Evolutionary conservation across 2,329 filamentous ascomycete species (phyloP), one percentile per base, ranked within the genome.

Genomic region (Colletotrichum lupini): DNA sequence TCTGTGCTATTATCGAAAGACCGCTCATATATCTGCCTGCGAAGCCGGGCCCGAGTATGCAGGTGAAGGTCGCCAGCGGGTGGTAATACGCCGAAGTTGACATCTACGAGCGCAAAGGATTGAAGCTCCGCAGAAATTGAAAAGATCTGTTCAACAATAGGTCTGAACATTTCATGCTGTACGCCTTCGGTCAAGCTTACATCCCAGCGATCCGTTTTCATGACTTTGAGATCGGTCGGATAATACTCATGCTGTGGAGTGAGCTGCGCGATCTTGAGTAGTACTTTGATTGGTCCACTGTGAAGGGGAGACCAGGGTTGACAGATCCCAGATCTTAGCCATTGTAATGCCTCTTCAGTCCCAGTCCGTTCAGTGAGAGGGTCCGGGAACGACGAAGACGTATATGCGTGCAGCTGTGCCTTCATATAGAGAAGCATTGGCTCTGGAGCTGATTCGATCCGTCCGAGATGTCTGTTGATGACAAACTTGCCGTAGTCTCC

Each of bases 401-500:
- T 93, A 5, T 86, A 80, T 0, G 91, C 92, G 76, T 94, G 92
- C 1, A 91, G 78, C 4, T 86, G 79, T 0, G 90, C 90, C 76
- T 91, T 92, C 1, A 82, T 82, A 68, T 91, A 91, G 0, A 90
- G 80, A 0, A 91, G 79, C 0, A 78, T 78, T 0, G 89, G 88
- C 58, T 93, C 91, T 0, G 88, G 81, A 0, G 91, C 83, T 49
- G 90, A 92, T 3, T 88, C 85, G 0, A 94, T 78, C 0, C 89
- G 85, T 0, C 88, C 86, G 2, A 94, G 82, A 0, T 88, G 77
- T 1, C 84, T 77, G 59, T 93, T 86, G 56, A 93, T 86, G 0
- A 80, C 81, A 62, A 88, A 93, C 8, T 82, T 86, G 0, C 82
- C 82, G 71, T 91, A 91, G 0, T 61, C 37, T 0, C 82, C 83